phyloP scores from a whole-genome alignment of 305 asterid genomes.

The Fraxinus nigra region DNA sequence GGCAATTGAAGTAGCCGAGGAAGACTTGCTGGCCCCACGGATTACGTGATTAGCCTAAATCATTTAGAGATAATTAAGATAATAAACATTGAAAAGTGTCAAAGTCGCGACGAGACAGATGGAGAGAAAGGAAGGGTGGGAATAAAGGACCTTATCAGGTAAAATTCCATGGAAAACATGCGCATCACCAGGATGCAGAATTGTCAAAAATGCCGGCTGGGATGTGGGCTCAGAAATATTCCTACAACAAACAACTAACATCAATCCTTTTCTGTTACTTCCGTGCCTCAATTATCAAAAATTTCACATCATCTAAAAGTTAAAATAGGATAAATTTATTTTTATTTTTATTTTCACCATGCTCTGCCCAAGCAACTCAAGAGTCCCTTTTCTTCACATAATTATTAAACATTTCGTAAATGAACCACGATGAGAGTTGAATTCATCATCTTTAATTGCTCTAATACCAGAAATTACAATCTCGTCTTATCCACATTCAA shows the following conservation, averaged over 20 bases:
- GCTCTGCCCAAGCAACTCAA: background rate
- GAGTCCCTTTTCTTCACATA: background rate
- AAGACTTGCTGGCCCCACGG: constrained; percentile 9
- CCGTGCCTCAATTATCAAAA: background rate
- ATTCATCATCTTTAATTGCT: background rate
- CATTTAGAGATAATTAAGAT: background rate
- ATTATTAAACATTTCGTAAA: background rate
- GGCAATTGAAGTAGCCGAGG: constrained; percentile 12
- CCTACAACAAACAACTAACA: constrained; percentile 26
- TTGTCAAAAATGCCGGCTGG: constrained; percentile 22
- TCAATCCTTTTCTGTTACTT: background rate
- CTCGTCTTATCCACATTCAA: background rate
- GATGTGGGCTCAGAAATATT: constrained; percentile 15
- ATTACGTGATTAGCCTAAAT: constrained; percentile 26
- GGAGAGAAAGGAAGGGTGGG: background rate
- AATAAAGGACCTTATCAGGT: constrained; percentile 31
- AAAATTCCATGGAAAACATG: constrained; percentile 22
- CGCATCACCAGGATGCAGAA: constrained; percentile 24
- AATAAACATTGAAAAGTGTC: background rate
- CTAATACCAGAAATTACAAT: background rate
- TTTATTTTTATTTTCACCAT: background rate
- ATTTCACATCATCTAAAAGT: background rate
- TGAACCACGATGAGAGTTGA: background rate
- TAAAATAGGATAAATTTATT: background rate
- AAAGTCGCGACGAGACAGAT: background rate